Evolutionary conservation across 2,329 filamentous ascomycete genomes (phyloP).

Genomic region (Penicillium sp.): DNA sequence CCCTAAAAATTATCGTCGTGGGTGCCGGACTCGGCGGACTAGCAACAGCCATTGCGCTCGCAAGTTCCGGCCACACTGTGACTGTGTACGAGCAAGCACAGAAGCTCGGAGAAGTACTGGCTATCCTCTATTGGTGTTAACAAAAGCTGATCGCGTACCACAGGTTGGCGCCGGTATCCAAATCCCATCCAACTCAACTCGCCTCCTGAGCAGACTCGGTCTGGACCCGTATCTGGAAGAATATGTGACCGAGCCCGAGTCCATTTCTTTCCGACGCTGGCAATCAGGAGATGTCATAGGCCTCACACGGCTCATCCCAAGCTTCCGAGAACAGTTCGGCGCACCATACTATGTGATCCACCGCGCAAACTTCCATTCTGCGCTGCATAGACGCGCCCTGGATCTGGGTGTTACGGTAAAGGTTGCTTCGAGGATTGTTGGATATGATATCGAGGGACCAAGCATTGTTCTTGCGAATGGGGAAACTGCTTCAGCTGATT

Average conservation of each 20-base stretch:
- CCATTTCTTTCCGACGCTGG: slow-evolving; percentile 33
- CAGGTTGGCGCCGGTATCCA: slow-evolving; percentile 37
- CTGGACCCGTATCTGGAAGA: slow-evolving; percentile 22
- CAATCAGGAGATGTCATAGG: slow-evolving; percentile 27
- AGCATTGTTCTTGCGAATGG: slow-evolving; percentile 10
- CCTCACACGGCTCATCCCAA: slow-evolving; percentile 26
- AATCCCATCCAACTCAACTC: slow-evolving; percentile 32
- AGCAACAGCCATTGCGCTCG: slow-evolving; percentile 24
- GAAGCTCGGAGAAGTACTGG: slow-evolving; percentile 33
- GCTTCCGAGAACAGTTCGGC: slow-evolving; percentile 26
- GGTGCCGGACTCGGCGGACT: slow-evolving; percentile 28
- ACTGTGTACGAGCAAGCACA: slow-evolving; percentile 26
- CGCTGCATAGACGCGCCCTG: slow-evolving; percentile 9
- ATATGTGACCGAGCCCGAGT: slow-evolving; percentile 24
- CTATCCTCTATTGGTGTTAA: not conserved
- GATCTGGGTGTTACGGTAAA: slow-evolving; percentile 15
- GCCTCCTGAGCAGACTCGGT: slow-evolving; percentile 28
- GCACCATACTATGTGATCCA: slow-evolving; percentile 18
- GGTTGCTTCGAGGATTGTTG: slow-evolving; percentile 10
- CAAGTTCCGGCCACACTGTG: slow-evolving; percentile 19
- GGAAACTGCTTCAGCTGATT: slow-evolving; percentile 5
- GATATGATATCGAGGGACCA: slow-evolving; percentile 9
- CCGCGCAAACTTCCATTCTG: slow-evolving; percentile 24
- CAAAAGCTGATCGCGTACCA: not conserved
- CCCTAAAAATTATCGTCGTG: slow-evolving; percentile 24